phyloP scores from a whole-genome alignment of 331 rosid genomes.

The Rosa hybrid region DNA sequence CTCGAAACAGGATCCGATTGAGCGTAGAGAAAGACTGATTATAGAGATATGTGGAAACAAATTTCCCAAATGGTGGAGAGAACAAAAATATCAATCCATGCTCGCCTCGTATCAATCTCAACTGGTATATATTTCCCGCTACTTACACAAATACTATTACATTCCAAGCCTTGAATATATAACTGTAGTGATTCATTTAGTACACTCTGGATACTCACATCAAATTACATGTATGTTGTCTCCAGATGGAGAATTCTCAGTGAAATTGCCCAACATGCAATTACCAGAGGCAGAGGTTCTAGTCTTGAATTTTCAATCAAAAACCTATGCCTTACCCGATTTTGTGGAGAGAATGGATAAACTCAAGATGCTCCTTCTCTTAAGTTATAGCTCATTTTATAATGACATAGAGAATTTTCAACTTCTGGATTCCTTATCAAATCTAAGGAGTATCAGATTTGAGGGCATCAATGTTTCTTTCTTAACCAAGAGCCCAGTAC shows the following conservation, averaged over 20 bases:
- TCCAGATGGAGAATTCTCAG: constrained; percentile 48
- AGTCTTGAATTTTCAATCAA: constrained; percentile 48
- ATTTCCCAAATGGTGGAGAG: constrained; percentile 52
- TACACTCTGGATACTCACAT: neutral
- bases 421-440: neutral
- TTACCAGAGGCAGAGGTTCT: constrained; percentile 46
- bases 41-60: constrained; percentile 38
- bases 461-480: neutral
- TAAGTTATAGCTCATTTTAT: constrained; percentile 33
- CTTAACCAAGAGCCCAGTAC: neutral
- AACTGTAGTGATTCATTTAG: too few relatives aligned
- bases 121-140: too few relatives aligned
- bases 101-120: constrained; percentile 50
- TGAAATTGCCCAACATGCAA: constrained; percentile 46
- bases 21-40: constrained; percentile 41
- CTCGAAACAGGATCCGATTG: constrained; percentile 30
- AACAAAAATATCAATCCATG: constrained; percentile 18
- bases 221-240: neutral
- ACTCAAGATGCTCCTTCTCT: constrained; percentile 50
- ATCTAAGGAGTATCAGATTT: neutral
- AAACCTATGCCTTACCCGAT: constrained; percentile 39
- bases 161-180: too few relatives aligned
- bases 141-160: too few relatives aligned
- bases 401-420: constrained; percentile 27
- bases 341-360: constrained; percentile 47